A percentile compares a stretch with the other conserved stretches of the same genome.
Conservation (phyloP, 2,329 filamentous ascomycete species). For the Curvularia sp. region DNA sequence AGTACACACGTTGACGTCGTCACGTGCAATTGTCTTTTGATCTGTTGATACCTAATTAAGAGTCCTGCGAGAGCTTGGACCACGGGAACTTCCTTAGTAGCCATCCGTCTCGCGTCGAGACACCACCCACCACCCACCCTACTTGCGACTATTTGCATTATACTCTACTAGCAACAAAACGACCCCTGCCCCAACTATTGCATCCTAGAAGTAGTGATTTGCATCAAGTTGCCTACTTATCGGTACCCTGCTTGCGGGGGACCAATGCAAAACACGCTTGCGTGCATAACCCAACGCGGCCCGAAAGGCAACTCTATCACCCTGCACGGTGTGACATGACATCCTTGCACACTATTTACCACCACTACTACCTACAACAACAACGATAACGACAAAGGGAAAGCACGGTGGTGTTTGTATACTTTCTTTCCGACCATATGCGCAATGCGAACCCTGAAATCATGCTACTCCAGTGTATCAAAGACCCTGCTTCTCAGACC, state of each 20-base stretch:
- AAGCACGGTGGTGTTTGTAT: neutral
- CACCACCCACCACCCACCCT: neutral
- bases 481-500: too few relatives aligned
- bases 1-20: too few relatives aligned
- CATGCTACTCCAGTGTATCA: too few relatives aligned
- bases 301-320: slow-evolving; percentile 6
- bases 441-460: too few relatives aligned
- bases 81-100: neutral
- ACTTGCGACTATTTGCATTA: neutral
- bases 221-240: neutral
- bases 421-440: neutral
- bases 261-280: slow-evolving; percentile 1
- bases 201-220: neutral
- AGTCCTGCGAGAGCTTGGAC: too few relatives aligned
- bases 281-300: neutral
- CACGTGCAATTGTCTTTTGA: neutral
- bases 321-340: neutral
- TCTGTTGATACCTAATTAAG: too few relatives aligned
- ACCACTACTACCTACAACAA: neutral
- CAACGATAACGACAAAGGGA: neutral
- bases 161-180: neutral
- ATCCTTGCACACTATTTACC: neutral
- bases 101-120: neutral
- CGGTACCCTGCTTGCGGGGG: neutral
- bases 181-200: too few relatives aligned